Conservation (phyloP, 148 eudicot genomes). For the Chenopodium album region DNA sequence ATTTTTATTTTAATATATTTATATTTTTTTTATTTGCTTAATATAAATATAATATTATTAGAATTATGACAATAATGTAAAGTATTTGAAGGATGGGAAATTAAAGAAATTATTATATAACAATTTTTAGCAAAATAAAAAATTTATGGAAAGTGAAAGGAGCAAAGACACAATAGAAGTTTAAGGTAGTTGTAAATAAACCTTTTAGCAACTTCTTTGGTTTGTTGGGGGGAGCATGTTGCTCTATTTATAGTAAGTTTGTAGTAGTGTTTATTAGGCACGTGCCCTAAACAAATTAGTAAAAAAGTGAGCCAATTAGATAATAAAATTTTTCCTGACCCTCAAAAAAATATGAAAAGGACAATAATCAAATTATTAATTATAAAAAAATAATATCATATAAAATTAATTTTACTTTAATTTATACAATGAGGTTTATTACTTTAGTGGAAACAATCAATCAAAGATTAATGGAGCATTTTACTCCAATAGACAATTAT, state of each 20-base stretch:
- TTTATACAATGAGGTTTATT: too few species aligned
- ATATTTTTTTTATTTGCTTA: not conserved
- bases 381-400: too few species aligned
- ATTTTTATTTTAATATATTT: not conserved
- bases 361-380: not conserved
- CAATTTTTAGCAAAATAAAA: not conserved
- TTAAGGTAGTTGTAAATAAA: slow-evolving; percentile 8
- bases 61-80: not conserved
- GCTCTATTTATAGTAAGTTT: slow-evolving; percentile 26
- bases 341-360: not conserved
- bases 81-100: not conserved
- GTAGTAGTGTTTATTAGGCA: not conserved
- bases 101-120: not conserved
- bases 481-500: too few species aligned
- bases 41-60: not conserved
- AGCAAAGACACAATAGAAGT: slow-evolving; percentile 2
- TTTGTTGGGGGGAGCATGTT: not conserved
- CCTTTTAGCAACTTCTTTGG: slow-evolving; percentile 21
- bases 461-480: too few species aligned
- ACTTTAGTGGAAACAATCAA: too few species aligned
- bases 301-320: not conserved
- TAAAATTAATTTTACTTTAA: too few species aligned
- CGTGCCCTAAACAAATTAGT: not conserved
- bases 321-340: not conserved
- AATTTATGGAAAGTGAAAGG: not conserved